These are phyloP conservation scores for Trapa bicornis DNA, from an alignment of 345 rosid genomes.

Conservation along the genomic window DNA sequence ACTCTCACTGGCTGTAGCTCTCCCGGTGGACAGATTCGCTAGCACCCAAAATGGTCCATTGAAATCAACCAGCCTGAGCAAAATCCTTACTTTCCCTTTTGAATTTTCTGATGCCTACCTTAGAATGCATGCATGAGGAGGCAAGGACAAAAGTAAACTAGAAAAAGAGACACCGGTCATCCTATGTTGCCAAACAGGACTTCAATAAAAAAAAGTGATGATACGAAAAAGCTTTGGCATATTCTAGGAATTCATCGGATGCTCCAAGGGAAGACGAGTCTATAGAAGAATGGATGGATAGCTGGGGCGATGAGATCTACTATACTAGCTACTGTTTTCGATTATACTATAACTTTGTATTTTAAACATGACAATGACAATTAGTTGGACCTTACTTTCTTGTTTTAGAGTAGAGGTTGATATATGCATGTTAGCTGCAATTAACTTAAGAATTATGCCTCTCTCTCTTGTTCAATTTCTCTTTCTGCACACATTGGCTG, in stretches of 20 bases:
- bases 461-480: background rate
- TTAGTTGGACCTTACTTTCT: background rate
- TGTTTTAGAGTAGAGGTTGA: background rate
- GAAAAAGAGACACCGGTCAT: background rate
- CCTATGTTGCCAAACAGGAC: too few species aligned
- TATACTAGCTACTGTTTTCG: too few species aligned
- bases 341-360: background rate
- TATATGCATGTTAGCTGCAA: background rate
- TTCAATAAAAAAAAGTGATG: too few species aligned
- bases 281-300: background rate
- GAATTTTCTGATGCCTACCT: slow-evolving; percentile 1
- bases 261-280: background rate
- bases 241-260: background rate
- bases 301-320: background rate
- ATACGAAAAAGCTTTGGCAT: too few species aligned
- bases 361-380: background rate
- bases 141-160: background rate
- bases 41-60: background rate
- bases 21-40: background rate
- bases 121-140: background rate
- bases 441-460: background rate
- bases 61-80: background rate
- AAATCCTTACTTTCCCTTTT: background rate
- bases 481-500: too few species aligned
- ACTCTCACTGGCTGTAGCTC: background rate